A percentile compares a stretch with the other conserved stretches of the same genome.
phyloP scores from a whole-genome alignment of 139 green algal species.

The Pseudopediastrum boryanum region DNA sequence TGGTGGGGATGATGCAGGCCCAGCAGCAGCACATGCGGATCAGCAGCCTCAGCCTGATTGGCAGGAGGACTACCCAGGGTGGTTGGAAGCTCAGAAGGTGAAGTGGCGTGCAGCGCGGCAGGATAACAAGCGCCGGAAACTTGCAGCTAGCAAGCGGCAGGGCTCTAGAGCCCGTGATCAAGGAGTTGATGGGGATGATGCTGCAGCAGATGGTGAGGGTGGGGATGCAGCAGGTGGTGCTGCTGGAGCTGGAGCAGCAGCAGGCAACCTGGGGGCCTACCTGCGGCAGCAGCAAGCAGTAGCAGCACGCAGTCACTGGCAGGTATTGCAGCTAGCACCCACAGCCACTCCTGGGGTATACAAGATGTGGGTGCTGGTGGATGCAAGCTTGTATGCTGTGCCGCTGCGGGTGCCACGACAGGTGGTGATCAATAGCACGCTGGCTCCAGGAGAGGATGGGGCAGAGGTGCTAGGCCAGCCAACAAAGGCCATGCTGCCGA shows the following conservation, averaged over 20 bases:
- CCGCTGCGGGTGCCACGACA: slow-evolving; percentile 64
- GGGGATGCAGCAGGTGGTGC: too few relatives aligned
- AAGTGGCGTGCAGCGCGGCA: slow-evolving; percentile 64
- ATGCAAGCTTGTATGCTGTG: slow-evolving; percentile 43
- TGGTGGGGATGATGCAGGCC: background rate
- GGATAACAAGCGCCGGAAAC: slow-evolving; percentile 51
- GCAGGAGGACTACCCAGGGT: slow-evolving; percentile 69
- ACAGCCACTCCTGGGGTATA: slow-evolving; percentile 48
- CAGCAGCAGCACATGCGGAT: slow-evolving; percentile 18
- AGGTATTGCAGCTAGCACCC: slow-evolving; percentile 82
- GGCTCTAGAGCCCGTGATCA: too few relatives aligned
- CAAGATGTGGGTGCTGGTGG: slow-evolving; percentile 60
- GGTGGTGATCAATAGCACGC: slow-evolving; percentile 20
- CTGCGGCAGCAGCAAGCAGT: slow-evolving; percentile 60
- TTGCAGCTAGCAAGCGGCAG: slow-evolving; percentile 37
- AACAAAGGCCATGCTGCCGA: slow-evolving; percentile 57
- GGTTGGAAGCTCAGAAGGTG: slow-evolving; percentile 85
- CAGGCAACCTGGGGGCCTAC: slow-evolving; percentile 56
- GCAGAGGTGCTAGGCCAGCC: slow-evolving; percentile 34
- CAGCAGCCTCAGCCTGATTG: slow-evolving; percentile 31
- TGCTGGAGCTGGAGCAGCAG: too few relatives aligned
- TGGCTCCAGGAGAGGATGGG: background rate
- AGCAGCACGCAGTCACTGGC: slow-evolving; percentile 64
- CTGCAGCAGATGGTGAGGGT: background rate
- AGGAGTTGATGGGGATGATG: too few relatives aligned